phyloP scores from a whole-genome alignment of 257 asterid genomes.

The Solanum appendiculatum region DNA sequence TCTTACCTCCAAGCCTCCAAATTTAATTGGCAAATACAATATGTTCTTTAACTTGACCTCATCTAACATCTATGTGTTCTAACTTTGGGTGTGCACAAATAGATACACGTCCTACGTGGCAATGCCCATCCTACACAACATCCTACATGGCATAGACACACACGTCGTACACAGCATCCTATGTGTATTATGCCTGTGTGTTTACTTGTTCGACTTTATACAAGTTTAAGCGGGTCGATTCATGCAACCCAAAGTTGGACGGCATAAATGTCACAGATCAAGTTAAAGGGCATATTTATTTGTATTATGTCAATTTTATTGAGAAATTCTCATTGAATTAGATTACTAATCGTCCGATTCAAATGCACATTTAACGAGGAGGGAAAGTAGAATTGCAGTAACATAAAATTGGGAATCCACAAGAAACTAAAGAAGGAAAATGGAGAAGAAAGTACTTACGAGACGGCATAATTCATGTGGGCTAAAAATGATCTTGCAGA shows the following conservation, averaged over 20 bases:
- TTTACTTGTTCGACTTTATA: not conserved
- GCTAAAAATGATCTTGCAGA: not conserved
- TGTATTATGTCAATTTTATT: not conserved
- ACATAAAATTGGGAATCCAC: not conserved
- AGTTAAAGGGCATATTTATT: not conserved
- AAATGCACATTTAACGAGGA: not conserved
- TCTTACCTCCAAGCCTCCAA: not conserved
- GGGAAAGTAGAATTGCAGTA: not conserved
- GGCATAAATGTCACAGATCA: not conserved
- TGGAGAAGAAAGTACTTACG: not conserved
- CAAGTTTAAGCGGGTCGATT: too few species aligned
- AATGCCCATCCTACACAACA: not conserved
- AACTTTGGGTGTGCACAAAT: not conserved
- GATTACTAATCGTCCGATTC: not conserved
- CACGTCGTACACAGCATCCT: too few species aligned
- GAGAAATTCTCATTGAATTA: not conserved
- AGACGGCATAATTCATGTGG: not conserved
- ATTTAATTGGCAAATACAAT: not conserved
- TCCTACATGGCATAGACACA: too few species aligned
- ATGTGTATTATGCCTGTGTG: too few species aligned
- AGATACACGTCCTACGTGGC: not conserved
- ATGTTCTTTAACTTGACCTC: not conserved
- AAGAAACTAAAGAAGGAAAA: not conserved
- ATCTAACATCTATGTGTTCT: too few species aligned
- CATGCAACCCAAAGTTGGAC: not conserved